Base-by-base conservation (phyloP, 2,329 filamentous ascomycete genomes). In the Zymoseptoria crescenta region DNA sequence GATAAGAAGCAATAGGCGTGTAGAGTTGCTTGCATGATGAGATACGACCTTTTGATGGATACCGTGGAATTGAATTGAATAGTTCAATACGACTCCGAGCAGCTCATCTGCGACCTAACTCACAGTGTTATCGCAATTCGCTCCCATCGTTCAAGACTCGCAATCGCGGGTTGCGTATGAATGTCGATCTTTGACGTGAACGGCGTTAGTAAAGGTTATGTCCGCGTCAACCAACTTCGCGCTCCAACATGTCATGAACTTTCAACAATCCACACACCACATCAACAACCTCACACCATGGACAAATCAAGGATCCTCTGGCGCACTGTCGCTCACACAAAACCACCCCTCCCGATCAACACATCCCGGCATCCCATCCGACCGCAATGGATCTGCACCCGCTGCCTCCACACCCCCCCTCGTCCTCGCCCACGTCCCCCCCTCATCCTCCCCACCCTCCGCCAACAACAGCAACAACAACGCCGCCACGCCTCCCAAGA, bases 401-500 rank as follows among this genome's bases (percentile, higher is more conserved):
- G 71, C 71, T 75, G 74, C 67, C 69, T 69, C 52, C 72, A 68
- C 67, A 45, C 13, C 35, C 58, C 66, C 59, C 59, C 55, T 59
- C 57, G 59, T 59, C 59, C 55, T 59, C 57, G 59, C 55, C 56
- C 63, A 60, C 30, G 64, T 52, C 55, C 63, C 1, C 20, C 41
- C 58, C 41, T 19, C 60, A 57, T 63, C 51, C 53, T 65, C 52
- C 56, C 62, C 59, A 59, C 56, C 64, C 61, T 65, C 62, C 64
- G 64, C 66, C 67, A 67, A 21, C 64, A 58, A 57, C 75, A 71
- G 61, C 64, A 64, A 65, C 67, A 67, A 21, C 64, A 57, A 57
- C 75, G 72, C 62, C 66, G 68, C 20, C 65, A 75, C 49, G 75
- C 73, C 64, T 73, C 74, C 41, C 45, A 56, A 74, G 41, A 81